Evolutionary conservation across 192 early-diverging fungal species (phyloP), one percentile per base, ranked within the genome.

Genomic region (Phycomyces nitens): DNA sequence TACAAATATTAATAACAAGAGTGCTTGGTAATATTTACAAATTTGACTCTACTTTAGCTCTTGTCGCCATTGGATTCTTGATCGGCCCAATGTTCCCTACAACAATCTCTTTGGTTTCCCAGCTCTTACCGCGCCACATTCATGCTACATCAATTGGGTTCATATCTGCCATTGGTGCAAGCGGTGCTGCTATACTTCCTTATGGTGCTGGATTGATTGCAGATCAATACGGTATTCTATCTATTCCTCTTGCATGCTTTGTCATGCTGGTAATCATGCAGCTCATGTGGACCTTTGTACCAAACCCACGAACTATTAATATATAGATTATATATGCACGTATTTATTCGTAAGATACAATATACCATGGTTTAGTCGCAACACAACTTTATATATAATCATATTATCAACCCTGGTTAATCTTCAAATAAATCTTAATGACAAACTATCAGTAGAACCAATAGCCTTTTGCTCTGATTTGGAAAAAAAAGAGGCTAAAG

Each of bases 61-160:
- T 67, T n/a, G 42, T 72, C 9, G 40, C 54, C 34, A 8, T 66
- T n/a, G 71, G 71, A 5, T 44, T 58, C 10, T 20, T 63, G 9
- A 26, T 72, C 8, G 71, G 71, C 18, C 71, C 71, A 11, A 50
- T 72, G 60, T 72, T 72, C 40, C 71, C 71, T 15, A 62, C 64
- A 5, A 61, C 65, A 11, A 66, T 70, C 1, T 62, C 73, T 39
- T 50, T 75, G 34, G 58, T 65, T 12, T 70, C 69, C 12, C 55
- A 75, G 34, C 43, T 43, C 0, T 40, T 75, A 5, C 69, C 73
- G 5, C 58, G 60, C 23, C 38, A 62, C 18, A 43, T 70, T 44
- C 64, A 63, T 54, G 64, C 73, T 5, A 75, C 68, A 5, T 61
- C 68, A 1, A 58, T 75, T 51, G 73, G 73, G 39, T 75, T 75